A percentile compares a stretch with the other conserved stretches of the same genome.
Conservation (phyloP, 1,284 basidiomycete genomes). For the Chiua sp. region DNA sequence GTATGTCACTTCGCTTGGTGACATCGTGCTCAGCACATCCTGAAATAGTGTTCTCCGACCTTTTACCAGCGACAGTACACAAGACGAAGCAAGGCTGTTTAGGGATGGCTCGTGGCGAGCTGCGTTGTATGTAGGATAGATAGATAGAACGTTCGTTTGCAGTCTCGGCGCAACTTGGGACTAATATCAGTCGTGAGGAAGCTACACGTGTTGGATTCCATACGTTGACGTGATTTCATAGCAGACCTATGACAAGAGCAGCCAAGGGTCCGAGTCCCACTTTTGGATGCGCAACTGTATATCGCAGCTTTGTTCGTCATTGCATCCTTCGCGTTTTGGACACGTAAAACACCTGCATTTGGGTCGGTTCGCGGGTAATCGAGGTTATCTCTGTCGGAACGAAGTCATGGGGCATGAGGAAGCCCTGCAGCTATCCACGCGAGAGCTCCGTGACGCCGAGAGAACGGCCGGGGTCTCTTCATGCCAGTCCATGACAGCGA, state of each 20-base stretch:
- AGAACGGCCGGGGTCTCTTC: constrained; percentile 10
- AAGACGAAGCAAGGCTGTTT: constrained; percentile 2
- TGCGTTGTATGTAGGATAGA: constrained; percentile 20
- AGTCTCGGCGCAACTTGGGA: constrained; percentile 7
- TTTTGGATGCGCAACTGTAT: background rate
- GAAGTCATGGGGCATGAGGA: constrained; percentile 28
- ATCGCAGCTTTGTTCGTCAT: constrained; percentile 1
- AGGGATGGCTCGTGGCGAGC: constrained; percentile 4
- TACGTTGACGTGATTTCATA: constrained; percentile 22
- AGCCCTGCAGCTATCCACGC: constrained; percentile 30
- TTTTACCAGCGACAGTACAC: background rate
- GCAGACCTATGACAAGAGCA: background rate
- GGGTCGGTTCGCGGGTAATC: constrained; percentile 11
- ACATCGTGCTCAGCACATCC: constrained; percentile 6
- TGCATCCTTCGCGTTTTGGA: constrained; percentile 1
- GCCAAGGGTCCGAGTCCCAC: background rate
- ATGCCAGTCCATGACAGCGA: background rate
- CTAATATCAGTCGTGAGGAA: constrained; percentile 5
- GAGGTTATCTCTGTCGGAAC: constrained; percentile 9
- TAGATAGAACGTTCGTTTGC: constrained; percentile 20
- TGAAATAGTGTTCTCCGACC: background rate
- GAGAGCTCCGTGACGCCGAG: constrained; percentile 28
- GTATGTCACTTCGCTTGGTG: constrained; percentile 21
- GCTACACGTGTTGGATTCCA: constrained; percentile 27
- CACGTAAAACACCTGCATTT: constrained; percentile 23